Evolutionary conservation across 2,329 filamentous ascomycete species (phyloP).

Genomic region (Fusarium sp.): DNA sequence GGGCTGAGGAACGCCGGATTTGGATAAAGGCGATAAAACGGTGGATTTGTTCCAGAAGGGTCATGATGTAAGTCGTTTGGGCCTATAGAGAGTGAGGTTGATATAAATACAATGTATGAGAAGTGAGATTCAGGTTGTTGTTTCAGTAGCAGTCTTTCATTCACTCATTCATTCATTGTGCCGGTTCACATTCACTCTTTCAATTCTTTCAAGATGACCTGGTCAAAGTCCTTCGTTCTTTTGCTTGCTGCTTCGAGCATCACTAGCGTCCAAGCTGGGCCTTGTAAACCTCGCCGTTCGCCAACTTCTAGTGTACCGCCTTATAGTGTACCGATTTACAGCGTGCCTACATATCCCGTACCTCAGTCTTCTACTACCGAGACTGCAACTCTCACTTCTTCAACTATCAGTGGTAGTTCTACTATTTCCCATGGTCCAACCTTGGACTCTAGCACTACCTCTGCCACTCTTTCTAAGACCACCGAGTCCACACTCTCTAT

Average conservation of each 20-base stretch:
- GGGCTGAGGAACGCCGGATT: slow-evolving; percentile 22
- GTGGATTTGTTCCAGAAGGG: slow-evolving; percentile 20
- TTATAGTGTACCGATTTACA: slow-evolving; percentile 8
- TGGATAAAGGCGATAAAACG: slow-evolving; percentile 9
- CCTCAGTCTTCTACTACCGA: slow-evolving; percentile 2
- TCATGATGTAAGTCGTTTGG: slow-evolving; percentile 6
- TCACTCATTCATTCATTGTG: slow-evolving; percentile 10
- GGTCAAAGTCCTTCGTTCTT: slow-evolving; percentile 30
- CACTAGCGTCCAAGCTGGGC: slow-evolving; percentile 11
- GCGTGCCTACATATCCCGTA: slow-evolving; percentile 20
- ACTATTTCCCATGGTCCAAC: background rate
- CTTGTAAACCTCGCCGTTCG: slow-evolving; percentile 28
- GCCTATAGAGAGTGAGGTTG: background rate
- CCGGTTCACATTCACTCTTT: slow-evolving; percentile 19
- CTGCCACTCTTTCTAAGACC: background rate
- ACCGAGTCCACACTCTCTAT: background rate
- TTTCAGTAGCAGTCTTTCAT: background rate
- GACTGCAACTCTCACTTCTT: background rate
- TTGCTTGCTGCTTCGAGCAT: slow-evolving; percentile 17
- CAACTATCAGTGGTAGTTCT: background rate
- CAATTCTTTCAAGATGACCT: slow-evolving; percentile 22
- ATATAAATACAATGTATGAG: slow-evolving; percentile 6
- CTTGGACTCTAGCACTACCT: background rate
- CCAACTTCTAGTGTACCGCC: slow-evolving; percentile 11
- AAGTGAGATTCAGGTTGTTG: background rate